These are phyloP conservation scores for Venturiaceae sp. DNA, from an alignment of 2,329 filamentous ascomycete species.

Conservation along the genomic window DNA sequence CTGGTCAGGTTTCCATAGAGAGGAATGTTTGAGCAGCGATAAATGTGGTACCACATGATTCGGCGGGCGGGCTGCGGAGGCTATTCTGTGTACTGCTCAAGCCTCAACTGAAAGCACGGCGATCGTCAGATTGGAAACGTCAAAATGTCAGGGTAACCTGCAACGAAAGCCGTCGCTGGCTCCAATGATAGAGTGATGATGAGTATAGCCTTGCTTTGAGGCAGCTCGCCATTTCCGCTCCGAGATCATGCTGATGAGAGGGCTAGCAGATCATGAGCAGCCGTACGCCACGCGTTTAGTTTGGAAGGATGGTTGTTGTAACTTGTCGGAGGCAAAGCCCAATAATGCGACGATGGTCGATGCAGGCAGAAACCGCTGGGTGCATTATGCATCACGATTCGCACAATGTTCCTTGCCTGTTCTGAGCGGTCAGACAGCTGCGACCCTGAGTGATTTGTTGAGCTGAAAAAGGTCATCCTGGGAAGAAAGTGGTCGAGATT, in stretches of 20 bases:
- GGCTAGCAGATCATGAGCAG: background rate
- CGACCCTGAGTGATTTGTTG: background rate
- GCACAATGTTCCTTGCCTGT: background rate
- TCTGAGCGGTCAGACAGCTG: background rate
- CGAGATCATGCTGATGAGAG: background rate
- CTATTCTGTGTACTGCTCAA: background rate
- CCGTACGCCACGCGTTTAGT: background rate
- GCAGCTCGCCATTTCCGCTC: background rate
- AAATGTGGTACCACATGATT: background rate
- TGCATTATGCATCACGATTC: background rate
- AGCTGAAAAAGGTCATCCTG: background rate
- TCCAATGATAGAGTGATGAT: background rate
- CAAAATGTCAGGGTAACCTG: background rate
- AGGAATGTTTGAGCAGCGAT: background rate
- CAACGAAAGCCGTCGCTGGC: no score
- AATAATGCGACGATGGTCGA: background rate
- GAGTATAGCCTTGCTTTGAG: background rate
- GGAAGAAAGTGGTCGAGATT: background rate
- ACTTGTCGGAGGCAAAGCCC: background rate
- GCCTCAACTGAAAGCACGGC: background rate
- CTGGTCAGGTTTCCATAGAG: background rate
- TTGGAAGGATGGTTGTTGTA: background rate
- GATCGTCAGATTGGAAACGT: background rate
- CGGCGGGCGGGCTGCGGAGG: background rate
- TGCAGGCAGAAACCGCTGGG: background rate